Conservation (phyloP, 2,329 filamentous ascomycete genomes). For the Sarocladiaceae sp. region DNA sequence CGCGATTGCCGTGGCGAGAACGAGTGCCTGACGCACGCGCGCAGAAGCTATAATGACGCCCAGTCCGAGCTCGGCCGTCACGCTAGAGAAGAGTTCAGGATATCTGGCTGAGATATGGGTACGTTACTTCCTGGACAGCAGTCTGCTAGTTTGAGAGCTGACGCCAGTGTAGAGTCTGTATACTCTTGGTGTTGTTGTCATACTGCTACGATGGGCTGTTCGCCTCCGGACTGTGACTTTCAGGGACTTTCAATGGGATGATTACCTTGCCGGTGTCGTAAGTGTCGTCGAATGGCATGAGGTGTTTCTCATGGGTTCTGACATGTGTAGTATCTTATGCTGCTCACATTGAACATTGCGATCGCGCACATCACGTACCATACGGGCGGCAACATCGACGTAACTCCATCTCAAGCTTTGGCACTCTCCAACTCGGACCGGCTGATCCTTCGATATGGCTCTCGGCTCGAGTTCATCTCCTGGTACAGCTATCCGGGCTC, state of each 20-base stretch:
- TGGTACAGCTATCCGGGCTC: conserved; percentile 21
- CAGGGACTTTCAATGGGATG: background rate
- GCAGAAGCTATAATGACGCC: background rate
- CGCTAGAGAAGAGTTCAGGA: background rate
- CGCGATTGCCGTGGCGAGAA: background rate
- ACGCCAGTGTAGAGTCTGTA: background rate
- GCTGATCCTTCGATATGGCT: conserved; percentile 16
- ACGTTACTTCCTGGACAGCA: background rate
- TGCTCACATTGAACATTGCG: conserved; percentile 19
- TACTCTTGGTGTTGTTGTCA: background rate
- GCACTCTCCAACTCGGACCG: conserved; percentile 18
- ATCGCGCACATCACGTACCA: conserved; percentile 21
- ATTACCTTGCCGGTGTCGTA: background rate
- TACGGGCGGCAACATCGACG: conserved; percentile 19
- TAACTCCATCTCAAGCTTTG: conserved; percentile 13
- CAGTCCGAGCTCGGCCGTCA: background rate
- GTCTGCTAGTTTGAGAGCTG: no score
- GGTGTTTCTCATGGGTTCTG: no score
- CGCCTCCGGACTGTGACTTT: background rate
- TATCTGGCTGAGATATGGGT: background rate
- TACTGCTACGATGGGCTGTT: background rate
- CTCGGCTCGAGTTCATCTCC: conserved; percentile 20
- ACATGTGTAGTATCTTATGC: conserved; percentile 16
- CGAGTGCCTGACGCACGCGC: background rate
- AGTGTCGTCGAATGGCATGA: background rate